Conservation (phyloP, 2,329 filamentous ascomycete species). For the Camillea tinctor region DNA sequence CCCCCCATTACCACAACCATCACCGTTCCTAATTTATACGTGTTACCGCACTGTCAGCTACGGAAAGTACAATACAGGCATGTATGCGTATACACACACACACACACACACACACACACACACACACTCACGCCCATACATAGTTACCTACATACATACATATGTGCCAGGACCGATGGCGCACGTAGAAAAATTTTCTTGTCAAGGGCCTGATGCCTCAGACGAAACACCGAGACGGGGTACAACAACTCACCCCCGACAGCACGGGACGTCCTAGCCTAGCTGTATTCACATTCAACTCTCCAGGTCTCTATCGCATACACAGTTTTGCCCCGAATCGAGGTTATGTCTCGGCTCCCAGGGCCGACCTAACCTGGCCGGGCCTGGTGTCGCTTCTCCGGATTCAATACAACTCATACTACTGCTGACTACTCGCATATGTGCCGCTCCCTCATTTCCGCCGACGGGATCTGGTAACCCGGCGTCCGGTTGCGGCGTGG, state of each 20-base stretch:
- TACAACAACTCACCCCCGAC: background rate
- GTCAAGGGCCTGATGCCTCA: background rate
- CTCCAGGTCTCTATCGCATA: background rate
- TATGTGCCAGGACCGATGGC: background rate
- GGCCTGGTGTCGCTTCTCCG: background rate
- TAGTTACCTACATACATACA: background rate
- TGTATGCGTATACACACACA: no score
- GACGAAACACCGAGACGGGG: background rate
- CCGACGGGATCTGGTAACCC: background rate
- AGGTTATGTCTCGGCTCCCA: background rate
- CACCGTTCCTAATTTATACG: background rate
- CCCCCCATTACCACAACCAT: background rate
- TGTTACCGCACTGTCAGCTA: background rate
- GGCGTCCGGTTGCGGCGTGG: background rate
- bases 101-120: conserved; percentile 1
- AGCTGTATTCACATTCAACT: background rate
- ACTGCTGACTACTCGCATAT: background rate
- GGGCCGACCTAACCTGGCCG: background rate
- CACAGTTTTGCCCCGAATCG: background rate
- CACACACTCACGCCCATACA: conserved; percentile 1
- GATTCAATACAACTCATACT: background rate
- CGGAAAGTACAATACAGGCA: background rate
- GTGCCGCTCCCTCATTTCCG: background rate
- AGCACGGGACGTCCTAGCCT: background rate
- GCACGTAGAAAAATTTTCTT: background rate